Conservation (phyloP, 2,329 filamentous ascomycete species). For the Penicillium hordei region DNA sequence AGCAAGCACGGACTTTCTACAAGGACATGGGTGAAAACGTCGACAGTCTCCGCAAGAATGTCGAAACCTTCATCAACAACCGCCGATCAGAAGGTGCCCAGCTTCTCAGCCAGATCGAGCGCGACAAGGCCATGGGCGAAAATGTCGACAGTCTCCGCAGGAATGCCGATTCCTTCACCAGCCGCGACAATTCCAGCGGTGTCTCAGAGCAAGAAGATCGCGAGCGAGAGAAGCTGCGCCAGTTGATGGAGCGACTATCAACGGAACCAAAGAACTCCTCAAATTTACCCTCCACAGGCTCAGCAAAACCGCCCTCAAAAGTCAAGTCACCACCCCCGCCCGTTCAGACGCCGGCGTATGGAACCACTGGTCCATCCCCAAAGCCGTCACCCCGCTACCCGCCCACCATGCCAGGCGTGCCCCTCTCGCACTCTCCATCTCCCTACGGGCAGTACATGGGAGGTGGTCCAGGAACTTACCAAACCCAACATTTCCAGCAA, state of each 20-base stretch:
- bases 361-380: constrained; percentile 42
- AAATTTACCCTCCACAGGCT: constrained; percentile 38
- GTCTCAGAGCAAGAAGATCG: constrained; percentile 66
- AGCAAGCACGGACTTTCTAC: constrained; percentile 90
- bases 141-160: constrained; percentile 88
- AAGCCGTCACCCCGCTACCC: constrained; percentile 40
- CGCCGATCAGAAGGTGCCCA: constrained; percentile 86
- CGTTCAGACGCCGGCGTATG: constrained; percentile 34
- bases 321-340: constrained; percentile 42
- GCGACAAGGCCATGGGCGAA: constrained; percentile 79
- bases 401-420: constrained; percentile 27
- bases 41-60: constrained; percentile 88
- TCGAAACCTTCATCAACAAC: constrained; percentile 96
- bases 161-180: constrained; percentile 96
- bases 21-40: constrained; percentile 93
- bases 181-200: constrained; percentile 60
- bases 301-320: constrained; percentile 47
- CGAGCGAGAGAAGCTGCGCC: constrained; percentile 80
- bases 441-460: constrained; percentile 39
- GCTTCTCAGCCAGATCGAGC: constrained; percentile 83
- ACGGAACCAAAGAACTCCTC: constrained; percentile 59
- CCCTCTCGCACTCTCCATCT: constrained; percentile 38
- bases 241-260: constrained; percentile 93
- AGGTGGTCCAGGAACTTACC: constrained; percentile 27
- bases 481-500: constrained; percentile 41